Conservation (phyloP, 352 stramenopile species). For the Phytopythium ostracodes region DNA sequence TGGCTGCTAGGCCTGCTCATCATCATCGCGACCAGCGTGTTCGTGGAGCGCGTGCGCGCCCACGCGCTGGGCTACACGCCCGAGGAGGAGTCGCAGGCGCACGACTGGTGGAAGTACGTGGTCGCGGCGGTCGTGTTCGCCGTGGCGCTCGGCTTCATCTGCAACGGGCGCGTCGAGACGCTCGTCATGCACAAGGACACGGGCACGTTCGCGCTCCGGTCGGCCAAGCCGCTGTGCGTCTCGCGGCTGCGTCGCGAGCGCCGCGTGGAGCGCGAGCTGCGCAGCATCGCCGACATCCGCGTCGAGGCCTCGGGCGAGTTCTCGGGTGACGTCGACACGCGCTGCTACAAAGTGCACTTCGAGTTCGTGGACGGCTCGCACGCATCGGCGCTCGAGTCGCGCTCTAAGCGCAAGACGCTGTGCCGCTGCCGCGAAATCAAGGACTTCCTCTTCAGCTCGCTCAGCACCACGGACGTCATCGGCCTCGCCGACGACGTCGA, state of each 20-base stretch:
- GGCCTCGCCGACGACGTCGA: neutral
- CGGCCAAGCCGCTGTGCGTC: constrained; percentile 48
- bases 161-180: constrained; percentile 53
- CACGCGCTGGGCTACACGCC: constrained; percentile 13
- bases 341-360: constrained; percentile 68
- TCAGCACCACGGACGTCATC: neutral
- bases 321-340: constrained; percentile 63
- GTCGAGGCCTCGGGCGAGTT: constrained; percentile 61
- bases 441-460: constrained; percentile 30
- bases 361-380: constrained; percentile 63
- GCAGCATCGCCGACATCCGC: constrained; percentile 53
- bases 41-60: constrained; percentile 46
- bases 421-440: constrained; percentile 54
- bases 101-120: constrained; percentile 69
- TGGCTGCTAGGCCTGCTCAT: constrained; percentile 52
- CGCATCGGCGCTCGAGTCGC: constrained; percentile 44
- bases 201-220: constrained; percentile 30
- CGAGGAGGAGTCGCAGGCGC: constrained; percentile 5
- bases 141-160: constrained; percentile 32
- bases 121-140: constrained; percentile 51
- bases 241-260: constrained; percentile 29
- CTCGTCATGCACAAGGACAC: constrained; percentile 57
- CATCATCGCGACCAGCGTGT: constrained; percentile 49
- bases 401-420: constrained; percentile 57
- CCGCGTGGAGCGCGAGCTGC: constrained; percentile 45